Percentiles rank a stretch among this genome's conserved stretches.
These are phyloP conservation scores for Blumeria graminis DNA, from an alignment of 2,329 filamentous ascomycete genomes.

Conservation along the genomic window DNA sequence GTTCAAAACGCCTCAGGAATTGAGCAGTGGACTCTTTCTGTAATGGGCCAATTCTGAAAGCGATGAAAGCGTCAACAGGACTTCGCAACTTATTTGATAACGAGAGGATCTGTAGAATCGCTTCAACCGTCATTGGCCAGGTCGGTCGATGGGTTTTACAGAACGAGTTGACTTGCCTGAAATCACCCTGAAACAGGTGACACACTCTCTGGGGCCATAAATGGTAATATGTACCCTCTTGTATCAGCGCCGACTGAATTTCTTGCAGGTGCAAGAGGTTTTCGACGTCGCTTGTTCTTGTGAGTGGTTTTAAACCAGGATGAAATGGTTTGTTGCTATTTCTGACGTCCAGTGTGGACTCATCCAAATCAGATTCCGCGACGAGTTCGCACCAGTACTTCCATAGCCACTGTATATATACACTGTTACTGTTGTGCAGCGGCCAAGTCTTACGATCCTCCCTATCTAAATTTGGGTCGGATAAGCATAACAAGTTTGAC, in stretches of 20 bases:
- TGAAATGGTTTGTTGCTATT: not conserved
- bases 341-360: not conserved
- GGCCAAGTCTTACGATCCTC: not conserved
- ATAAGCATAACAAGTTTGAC: not conserved
- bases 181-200: not conserved
- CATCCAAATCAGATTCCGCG: not conserved
- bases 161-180: not conserved
- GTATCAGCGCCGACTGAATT: not conserved
- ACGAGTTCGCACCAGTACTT: not conserved
- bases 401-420: not conserved
- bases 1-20: constrained; percentile 1
- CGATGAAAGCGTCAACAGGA: not conserved
- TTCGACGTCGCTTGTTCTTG: not conserved
- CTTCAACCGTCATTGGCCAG: not conserved
- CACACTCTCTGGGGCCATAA: not conserved
- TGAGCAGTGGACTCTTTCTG: not conserved
- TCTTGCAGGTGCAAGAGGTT: not conserved
- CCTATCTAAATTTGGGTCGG: not conserved
- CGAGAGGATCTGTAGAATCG: not conserved
- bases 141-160: not conserved
- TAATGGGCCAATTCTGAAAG: not conserved
- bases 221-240: not conserved
- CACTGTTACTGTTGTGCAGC: not conserved
- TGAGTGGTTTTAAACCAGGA: not conserved
- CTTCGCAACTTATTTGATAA: not conserved